phyloP scores from a whole-genome alignment of 257 asterid species.

The Nicotiana undulata region DNA sequence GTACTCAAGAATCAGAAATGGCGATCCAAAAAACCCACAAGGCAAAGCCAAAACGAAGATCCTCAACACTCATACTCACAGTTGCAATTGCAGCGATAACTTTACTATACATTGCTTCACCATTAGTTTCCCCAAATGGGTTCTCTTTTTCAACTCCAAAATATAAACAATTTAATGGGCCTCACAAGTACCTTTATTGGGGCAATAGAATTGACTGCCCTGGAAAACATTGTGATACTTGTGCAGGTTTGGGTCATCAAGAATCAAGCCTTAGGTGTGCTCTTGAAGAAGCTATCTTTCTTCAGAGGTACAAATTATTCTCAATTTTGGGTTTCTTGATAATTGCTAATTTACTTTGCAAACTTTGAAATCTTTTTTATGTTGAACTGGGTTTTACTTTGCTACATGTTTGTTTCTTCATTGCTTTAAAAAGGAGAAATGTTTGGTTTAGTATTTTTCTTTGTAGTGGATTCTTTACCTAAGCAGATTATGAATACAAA shows the following conservation, averaged over 20 bases:
- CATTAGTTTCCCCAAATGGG: constrained; percentile 38
- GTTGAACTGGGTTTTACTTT: neutral
- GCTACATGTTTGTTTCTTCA: neutral
- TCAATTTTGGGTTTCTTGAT: neutral
- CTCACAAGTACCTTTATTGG: constrained; percentile 81
- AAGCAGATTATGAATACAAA: neutral
- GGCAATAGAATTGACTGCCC: constrained; percentile 89
- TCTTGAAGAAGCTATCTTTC: constrained; percentile 89
- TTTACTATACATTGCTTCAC: constrained; percentile 45
- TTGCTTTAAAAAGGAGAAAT: neutral
- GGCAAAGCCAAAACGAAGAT: constrained; percentile 61
- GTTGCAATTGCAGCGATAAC: constrained; percentile 45
- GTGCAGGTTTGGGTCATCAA: constrained; percentile 97
- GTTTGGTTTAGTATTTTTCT: neutral
- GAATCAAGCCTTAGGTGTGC: constrained; percentile 99
- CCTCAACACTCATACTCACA: constrained; percentile 39
- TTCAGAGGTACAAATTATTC: constrained; percentile 42
- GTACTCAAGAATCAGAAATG: constrained; percentile 23
- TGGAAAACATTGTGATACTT: constrained; percentile 89
- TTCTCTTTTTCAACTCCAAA: constrained; percentile 29
- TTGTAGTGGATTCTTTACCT: neutral
- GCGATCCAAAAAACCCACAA: constrained; percentile 61
- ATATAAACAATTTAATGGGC: constrained; percentile 18
- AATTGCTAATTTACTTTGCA: neutral
- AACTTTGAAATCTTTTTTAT: neutral